Base-by-base conservation (phyloP, 2,329 filamentous ascomycete species). In the Laburnicola sp. region DNA sequence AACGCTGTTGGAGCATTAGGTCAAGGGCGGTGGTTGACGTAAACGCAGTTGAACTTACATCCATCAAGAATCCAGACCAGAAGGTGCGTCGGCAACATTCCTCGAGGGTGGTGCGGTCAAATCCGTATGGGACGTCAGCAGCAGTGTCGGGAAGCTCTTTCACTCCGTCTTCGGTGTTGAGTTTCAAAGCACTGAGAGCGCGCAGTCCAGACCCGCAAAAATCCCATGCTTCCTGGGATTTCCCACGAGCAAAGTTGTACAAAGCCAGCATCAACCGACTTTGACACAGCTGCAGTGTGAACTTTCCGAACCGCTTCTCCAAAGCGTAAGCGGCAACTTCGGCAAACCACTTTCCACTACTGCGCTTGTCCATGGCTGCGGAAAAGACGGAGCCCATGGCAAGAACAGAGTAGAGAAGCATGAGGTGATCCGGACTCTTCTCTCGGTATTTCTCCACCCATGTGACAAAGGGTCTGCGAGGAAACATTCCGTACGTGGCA, bases 81-180 rank as follows among this genome's bases (percentile, higher is more conserved):
- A 89, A 86, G 0, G 86, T 89, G 49, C 88, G 79, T 56, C 87
- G 80, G 53, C 84, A 80, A 60, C 85, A 86, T 70, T 91, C 88
- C 23, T 81, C 79, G 58, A 86, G 81, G 27, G 81, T 82, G 43
- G 72, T 71, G 50, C 76, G 78, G 58, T 80, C 82, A 56, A 88
- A 76, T 21, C 78, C 82, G 62, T 83, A 85, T 3, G 83, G 82
- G 46, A 78, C 80, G 0, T 64, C 62, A n/a, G 71, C 63, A 10
- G 72, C 72, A 43, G 80, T 79, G 71, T 81, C 69, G 8, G 60
- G 59, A n/a, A 71, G 50, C 30, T 70, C 65, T 32, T 61, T 65
- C 6, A 79, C 66, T 6, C 78, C 77, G 46, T 78, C 63, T 64
- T 91, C 88, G 8, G 84, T 75, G 57, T 89, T 87, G 47, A 89